Evolutionary conservation across 306 rosid species (phyloP).

Genomic region (Vicia sativa): DNA sequence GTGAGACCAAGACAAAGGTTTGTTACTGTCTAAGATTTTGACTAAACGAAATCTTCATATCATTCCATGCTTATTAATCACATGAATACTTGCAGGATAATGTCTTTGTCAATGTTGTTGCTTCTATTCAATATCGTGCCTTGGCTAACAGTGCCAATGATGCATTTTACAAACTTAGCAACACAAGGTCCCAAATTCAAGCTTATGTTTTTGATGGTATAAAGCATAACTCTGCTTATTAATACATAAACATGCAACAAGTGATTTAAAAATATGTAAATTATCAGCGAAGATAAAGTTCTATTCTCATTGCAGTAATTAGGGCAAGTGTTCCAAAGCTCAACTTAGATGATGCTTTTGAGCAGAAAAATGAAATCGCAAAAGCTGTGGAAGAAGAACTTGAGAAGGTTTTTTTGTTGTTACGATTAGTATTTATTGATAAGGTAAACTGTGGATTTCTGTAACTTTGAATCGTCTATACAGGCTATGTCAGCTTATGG

Average conservation of each 20-base stretch:
- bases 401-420: constrained; percentile 61
- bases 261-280: constrained; percentile 13
- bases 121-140: constrained; percentile 90
- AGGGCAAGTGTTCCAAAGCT: constrained; percentile 95
- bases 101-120: constrained; percentile 92
- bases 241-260: constrained; percentile 9
- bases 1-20: constrained; percentile 98
- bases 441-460: constrained; percentile 17
- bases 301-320: constrained; percentile 59
- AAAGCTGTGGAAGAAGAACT: constrained; percentile 92
- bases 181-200: constrained; percentile 86
- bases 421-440: constrained; percentile 13
- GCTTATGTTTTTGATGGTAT: constrained; percentile 96
- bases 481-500: constrained; percentile 99
- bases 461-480: constrained; percentile 27
- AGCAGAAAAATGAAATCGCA: constrained; percentile 94
- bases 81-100: constrained; percentile 61
- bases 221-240: constrained; percentile 30
- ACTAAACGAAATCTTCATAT: constrained; percentile 18
- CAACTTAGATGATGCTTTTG: constrained; percentile 83
- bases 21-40: constrained; percentile 25
- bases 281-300: constrained; percentile 26
- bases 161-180: constrained; percentile 95
- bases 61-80: constrained; percentile 15
- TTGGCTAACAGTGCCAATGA: constrained; percentile 79